These are phyloP conservation scores for Aspergillus ellipticus DNA, from an alignment of 495 filamentous ascomycete species.

Conservation along the genomic window DNA sequence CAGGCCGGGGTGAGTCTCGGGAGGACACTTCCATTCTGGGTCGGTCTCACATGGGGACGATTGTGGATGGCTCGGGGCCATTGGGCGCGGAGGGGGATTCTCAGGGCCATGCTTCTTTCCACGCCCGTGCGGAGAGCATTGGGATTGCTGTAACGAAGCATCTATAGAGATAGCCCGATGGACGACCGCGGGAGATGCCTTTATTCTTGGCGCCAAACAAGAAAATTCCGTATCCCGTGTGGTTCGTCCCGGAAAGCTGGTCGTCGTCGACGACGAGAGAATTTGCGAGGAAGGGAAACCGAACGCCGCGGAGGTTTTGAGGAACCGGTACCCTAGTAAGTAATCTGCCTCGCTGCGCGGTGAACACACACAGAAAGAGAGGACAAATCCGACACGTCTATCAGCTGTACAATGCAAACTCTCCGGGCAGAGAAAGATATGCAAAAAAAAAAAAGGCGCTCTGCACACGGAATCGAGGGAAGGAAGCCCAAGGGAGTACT, in stretches of 20 bases:
- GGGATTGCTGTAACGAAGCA: constrained; percentile 25
- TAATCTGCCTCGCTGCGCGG: no score
- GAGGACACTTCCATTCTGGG: background rate
- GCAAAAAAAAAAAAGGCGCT: background rate
- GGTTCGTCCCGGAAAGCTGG: background rate
- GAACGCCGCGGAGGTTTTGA: no score
- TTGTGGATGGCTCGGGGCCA: constrained; percentile 5
- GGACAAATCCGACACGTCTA: no score
- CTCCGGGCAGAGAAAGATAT: no score
- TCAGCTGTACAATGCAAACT: no score
- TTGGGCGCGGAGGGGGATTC: constrained; percentile 1
- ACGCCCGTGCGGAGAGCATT: constrained; percentile 15
- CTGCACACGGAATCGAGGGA: no score
- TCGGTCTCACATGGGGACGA: background rate
- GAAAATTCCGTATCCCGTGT: constrained; percentile 7
- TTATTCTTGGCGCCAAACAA: no score
- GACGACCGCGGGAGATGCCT: background rate
- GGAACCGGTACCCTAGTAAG: no score
- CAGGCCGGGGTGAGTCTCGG: background rate
- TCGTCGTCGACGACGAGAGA: background rate
- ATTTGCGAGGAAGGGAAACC: no score
- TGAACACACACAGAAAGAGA: no score
- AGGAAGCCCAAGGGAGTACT: no score
- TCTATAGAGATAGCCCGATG: constrained; percentile 4
- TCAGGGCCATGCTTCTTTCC: constrained; percentile 10